Evolutionary conservation across 108 stramenopile species (phyloP), one percentile per base, ranked within the genome.

Genomic region (Craspedostauros australis): DNA sequence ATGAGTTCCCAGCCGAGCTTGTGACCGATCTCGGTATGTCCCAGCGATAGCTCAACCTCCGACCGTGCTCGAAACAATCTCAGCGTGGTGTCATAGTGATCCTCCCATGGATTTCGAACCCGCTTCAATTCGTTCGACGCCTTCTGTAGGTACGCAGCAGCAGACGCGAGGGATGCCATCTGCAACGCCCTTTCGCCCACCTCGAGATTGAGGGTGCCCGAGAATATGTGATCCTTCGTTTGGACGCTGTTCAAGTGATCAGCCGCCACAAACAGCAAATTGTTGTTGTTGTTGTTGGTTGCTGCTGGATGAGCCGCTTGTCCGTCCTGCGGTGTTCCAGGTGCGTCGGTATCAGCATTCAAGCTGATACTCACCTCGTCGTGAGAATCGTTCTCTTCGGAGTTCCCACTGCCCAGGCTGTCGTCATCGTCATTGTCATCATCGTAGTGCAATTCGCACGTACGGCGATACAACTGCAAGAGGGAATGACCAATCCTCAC

Each of bases 401-500:
- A n/a, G n/a, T n/a, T n/a, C n/a, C n/a, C n/a, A n/a, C n/a, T n/a
- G n/a, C n/a, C n/a, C n/a, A n/a, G n/a, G n/a, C n/a, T n/a, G n/a
- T n/a, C n/a, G n/a, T n/a, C n/a, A n/a, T n/a, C n/a, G n/a, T n/a
- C n/a, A n/a, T n/a, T n/a, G n/a, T n/a, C n/a, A n/a, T n/a, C n/a
- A n/a, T n/a, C n/a, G n/a, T n/a, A n/a, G n/a, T n/a, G n/a, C n/a
- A n/a, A n/a, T n/a, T n/a, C n/a, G n/a, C n/a, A n/a, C n/a, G n/a
- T n/a, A n/a, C n/a, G n/a, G n/a, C n/a, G n/a, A n/a, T n/a, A n/a
- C n/a, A n/a, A n/a, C n/a, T n/a, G n/a, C n/a, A n/a, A n/a, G 2
- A 82, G 60, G 31, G 57, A 45, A 4, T 49, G 57, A 3, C 76
- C 81, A 40, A 82, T 59, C 20, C 54, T 46, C 9, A 75, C 40